phyloP scores from a whole-genome alignment of 768 basidiomycete genomes.

The Tylopilus sp. region DNA sequence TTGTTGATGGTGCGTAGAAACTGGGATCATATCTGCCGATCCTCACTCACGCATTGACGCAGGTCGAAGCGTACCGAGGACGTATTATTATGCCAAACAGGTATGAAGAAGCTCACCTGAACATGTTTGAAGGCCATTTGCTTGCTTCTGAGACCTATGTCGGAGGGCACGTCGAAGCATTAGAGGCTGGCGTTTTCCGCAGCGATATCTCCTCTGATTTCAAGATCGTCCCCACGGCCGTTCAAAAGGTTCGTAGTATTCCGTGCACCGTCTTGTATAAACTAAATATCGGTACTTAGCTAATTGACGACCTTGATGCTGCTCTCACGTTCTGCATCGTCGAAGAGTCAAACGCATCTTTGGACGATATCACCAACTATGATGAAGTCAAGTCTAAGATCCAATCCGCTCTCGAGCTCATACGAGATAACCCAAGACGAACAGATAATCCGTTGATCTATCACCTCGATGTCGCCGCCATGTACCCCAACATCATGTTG shows the following conservation, averaged over 20 bases:
- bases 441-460: slow-evolving; percentile 94
- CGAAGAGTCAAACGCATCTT: slow-evolving; percentile 74
- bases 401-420: slow-evolving; percentile 69
- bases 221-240: slow-evolving; percentile 86
- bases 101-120: slow-evolving; percentile 89
- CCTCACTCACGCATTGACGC: slow-evolving; percentile 6
- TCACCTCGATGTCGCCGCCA: slow-evolving; percentile 97
- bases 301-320: slow-evolving; percentile 91
- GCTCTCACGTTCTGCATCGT: slow-evolving; percentile 86
- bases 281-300: slow-evolving; percentile 39
- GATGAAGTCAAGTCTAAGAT: slow-evolving; percentile 87
- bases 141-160: slow-evolving; percentile 97
- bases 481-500: slow-evolving; percentile 99
- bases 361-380: slow-evolving; percentile 92
- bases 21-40: background rate
- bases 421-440: slow-evolving; percentile 90
- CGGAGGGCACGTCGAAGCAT: slow-evolving; percentile 96
- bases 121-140: slow-evolving; percentile 95
- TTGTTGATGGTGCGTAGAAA: slow-evolving; percentile 81
- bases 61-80: slow-evolving; percentile 95
- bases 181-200: slow-evolving; percentile 97
- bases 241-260: slow-evolving; percentile 61
- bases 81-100: slow-evolving; percentile 97
- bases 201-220: slow-evolving; percentile 95
- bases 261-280: background rate